phyloP scores from a whole-genome alignment of 2,329 filamentous ascomycete genomes.

The Cytospora paraplurivora region DNA sequence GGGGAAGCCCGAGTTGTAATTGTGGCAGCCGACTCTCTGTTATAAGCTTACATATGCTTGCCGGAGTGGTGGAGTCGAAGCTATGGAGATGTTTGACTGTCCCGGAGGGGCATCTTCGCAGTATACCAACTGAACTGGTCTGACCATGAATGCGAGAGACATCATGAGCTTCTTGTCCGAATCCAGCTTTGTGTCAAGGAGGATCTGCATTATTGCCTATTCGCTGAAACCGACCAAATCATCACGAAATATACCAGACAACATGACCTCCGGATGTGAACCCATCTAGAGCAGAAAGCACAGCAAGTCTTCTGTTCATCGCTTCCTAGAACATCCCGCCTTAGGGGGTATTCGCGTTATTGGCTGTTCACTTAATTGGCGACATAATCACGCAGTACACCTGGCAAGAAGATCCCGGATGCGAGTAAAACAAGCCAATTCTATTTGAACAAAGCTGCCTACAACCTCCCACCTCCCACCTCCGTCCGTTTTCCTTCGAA shows the following conservation, averaged over 20 bases:
- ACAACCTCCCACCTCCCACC: background rate
- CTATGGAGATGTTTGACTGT: background rate
- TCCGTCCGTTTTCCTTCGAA: background rate
- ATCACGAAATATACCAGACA: background rate
- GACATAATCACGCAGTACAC: too few relatives aligned
- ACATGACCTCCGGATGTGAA: background rate
- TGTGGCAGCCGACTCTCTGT: background rate
- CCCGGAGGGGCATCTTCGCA: background rate
- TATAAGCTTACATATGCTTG: background rate
- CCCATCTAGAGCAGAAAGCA: background rate
- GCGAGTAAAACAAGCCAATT: too few relatives aligned
- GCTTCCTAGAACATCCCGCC: too few relatives aligned
- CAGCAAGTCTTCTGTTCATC: too few relatives aligned
- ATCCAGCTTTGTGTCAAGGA: background rate
- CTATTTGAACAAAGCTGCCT: background rate
- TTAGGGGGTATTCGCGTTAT: too few relatives aligned
- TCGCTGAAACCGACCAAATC: background rate
- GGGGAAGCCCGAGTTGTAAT: conserved; percentile 41
- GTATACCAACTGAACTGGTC: background rate
- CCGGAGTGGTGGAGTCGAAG: background rate
- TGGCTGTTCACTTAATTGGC: too few relatives aligned
- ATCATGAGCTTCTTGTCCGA: background rate
- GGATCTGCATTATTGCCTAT: background rate
- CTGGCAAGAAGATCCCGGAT: too few relatives aligned
- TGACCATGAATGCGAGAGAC: background rate